A percentile compares a stretch with the other conserved stretches of the same genome.
These are phyloP conservation scores for Fusarium camptoceras DNA, from an alignment of 2,329 filamentous ascomycete species.

Conservation along the genomic window DNA sequence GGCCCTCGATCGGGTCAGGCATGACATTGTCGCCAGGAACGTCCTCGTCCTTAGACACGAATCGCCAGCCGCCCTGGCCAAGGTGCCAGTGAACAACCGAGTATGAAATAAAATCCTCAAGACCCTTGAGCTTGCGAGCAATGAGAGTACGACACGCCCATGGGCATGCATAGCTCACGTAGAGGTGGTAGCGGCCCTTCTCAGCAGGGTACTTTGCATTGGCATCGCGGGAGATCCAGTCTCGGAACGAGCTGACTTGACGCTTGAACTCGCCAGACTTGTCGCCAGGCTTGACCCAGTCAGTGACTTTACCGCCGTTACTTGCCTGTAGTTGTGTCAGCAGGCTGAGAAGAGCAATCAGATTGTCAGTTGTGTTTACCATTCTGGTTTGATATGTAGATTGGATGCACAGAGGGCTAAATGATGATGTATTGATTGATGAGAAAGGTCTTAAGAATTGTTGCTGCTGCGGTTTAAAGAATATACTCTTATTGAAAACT, in stretches of 20 bases:
- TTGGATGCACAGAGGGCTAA: slow-evolving; percentile 1
- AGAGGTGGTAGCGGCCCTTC: slow-evolving; percentile 92
- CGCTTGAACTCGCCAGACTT: slow-evolving; percentile 93
- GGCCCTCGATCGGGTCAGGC: slow-evolving; percentile 76
- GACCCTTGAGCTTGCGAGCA: slow-evolving; percentile 87
- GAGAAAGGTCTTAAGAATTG: slow-evolving; percentile 21
- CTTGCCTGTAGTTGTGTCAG: slow-evolving; percentile 39
- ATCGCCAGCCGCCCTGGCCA: slow-evolving; percentile 80
- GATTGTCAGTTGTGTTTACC: slow-evolving; percentile 24
- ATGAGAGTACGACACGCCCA: slow-evolving; percentile 94
- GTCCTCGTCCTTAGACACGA: slow-evolving; percentile 71
- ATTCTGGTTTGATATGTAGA: slow-evolving; percentile 41
- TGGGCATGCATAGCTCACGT: slow-evolving; percentile 92
- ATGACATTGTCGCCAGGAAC: slow-evolving; percentile 72
- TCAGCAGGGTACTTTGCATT: slow-evolving; percentile 84
- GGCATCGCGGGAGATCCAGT: slow-evolving; percentile 78
- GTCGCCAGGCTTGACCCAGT: slow-evolving; percentile 84
- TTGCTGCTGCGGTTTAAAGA: slow-evolving; percentile 13
- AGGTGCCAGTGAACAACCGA: slow-evolving; percentile 96
- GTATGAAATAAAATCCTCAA: slow-evolving; percentile 83
- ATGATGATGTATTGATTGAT: slow-evolving; percentile 15
- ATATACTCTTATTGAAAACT: slow-evolving; percentile 22
- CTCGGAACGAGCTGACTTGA: slow-evolving; percentile 83
- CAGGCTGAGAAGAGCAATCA: not conserved
- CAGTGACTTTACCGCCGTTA: slow-evolving; percentile 67